Conservation (phyloP, 2,329 filamentous ascomycete species). For the Aspergillus fumigatus region DNA sequence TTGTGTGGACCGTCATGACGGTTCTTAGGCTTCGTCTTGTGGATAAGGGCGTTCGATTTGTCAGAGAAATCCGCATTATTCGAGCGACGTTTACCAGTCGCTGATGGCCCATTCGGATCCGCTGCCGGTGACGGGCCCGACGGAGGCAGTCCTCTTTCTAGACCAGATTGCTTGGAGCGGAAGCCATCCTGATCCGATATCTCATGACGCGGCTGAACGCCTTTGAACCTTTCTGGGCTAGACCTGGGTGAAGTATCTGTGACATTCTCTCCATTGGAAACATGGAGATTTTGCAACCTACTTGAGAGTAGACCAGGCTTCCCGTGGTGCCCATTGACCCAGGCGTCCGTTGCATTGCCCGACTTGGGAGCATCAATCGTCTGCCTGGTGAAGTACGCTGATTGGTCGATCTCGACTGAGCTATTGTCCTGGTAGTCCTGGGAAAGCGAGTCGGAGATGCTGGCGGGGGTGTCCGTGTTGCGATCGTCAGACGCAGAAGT, state of each 20-base stretch:
- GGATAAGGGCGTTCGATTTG: slow-evolving; percentile 29
- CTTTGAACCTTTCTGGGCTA: slow-evolving; percentile 22
- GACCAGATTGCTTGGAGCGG: slow-evolving; percentile 22
- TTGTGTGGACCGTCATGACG: slow-evolving; percentile 26
- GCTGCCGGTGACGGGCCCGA: slow-evolving; percentile 22
- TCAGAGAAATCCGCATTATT: slow-evolving; percentile 30
- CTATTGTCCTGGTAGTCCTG: slow-evolving; percentile 35
- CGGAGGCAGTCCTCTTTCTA: slow-evolving; percentile 22
- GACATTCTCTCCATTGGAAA: slow-evolving; percentile 31
- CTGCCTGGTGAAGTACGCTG: slow-evolving; percentile 22
- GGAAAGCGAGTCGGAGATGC: slow-evolving; percentile 35
- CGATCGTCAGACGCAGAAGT: slow-evolving; percentile 39
- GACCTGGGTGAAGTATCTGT: slow-evolving; percentile 22
- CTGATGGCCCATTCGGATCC: slow-evolving; percentile 27
- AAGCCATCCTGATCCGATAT: slow-evolving; percentile 26
- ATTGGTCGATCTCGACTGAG: slow-evolving; percentile 33
- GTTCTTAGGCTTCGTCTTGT: slow-evolving; percentile 33
- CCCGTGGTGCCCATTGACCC: slow-evolving; percentile 23
- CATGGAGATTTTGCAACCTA: slow-evolving; percentile 34
- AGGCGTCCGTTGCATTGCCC: slow-evolving; percentile 8
- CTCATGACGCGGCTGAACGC: slow-evolving; percentile 11
- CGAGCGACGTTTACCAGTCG: slow-evolving; percentile 28
- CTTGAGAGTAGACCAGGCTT: slow-evolving; percentile 34
- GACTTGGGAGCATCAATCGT: slow-evolving; percentile 22
- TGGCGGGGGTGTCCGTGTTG: slow-evolving; percentile 33